Percentiles rank a stretch among this genome's conserved stretches.
Conservation (phyloP, 805 yeast genomes). For the Candida railenensis region DNA sequence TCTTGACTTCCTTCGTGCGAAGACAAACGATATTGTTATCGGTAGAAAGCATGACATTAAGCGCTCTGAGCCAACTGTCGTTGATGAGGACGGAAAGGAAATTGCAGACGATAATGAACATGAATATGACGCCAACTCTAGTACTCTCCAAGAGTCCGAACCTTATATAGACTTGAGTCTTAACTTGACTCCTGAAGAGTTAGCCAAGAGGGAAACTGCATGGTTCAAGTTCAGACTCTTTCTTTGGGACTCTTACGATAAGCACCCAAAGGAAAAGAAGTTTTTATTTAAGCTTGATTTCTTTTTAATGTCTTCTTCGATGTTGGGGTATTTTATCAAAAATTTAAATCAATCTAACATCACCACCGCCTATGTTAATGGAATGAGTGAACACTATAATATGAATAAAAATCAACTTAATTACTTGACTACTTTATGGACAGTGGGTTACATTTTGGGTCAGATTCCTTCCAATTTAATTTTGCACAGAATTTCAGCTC, state of each 20-base stretch:
- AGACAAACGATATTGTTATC: not conserved
- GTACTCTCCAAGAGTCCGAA: not conserved
- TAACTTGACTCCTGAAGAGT: slow-evolving; percentile 20
- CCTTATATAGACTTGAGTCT: slow-evolving; percentile 22
- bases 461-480: slow-evolving; percentile 47
- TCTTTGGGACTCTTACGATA: slow-evolving; percentile 38
- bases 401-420: slow-evolving; percentile 46
- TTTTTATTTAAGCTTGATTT: slow-evolving; percentile 38
- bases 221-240: slow-evolving; percentile 23
- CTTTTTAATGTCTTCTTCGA: slow-evolving; percentile 52
- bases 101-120: not conserved
- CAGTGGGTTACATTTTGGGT: slow-evolving; percentile 52
- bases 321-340: slow-evolving; percentile 51
- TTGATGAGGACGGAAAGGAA: too few species aligned
- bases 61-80: too few species aligned
- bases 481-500: slow-evolving; percentile 33
- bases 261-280: slow-evolving; percentile 34
- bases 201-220: slow-evolving; percentile 16
- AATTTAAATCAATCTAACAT: slow-evolving; percentile 42
- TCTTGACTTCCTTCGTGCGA: not conserved
- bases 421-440: slow-evolving; percentile 42
- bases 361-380: slow-evolving; percentile 47
- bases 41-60: not conserved
- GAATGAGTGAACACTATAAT: slow-evolving; percentile 43
- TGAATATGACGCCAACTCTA: not conserved